phyloP scores from a whole-genome alignment of 352 stramenopile species.

The Phytophthora ohioensis region DNA sequence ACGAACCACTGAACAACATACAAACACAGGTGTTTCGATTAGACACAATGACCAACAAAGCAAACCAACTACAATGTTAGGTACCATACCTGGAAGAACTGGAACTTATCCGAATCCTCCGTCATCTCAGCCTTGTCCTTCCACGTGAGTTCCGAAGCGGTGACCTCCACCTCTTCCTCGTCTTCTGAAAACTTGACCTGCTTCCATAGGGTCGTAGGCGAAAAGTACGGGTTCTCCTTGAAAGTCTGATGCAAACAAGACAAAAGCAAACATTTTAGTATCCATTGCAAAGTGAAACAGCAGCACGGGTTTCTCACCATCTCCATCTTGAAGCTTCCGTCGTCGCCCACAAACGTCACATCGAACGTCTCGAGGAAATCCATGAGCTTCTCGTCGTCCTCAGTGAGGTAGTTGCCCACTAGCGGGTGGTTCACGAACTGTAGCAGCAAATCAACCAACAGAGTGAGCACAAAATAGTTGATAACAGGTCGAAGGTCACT shows the following conservation, averaged over 20 bases:
- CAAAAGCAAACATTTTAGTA: constrained; percentile 2
- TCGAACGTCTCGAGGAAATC: constrained; percentile 65
- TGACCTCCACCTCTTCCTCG: constrained; percentile 68
- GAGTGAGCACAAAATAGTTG: not conserved
- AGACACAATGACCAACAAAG: not conserved
- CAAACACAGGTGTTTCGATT: constrained; percentile 1
- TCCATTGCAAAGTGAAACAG: not conserved
- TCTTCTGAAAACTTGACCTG: constrained; percentile 78
- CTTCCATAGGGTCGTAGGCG: constrained; percentile 67
- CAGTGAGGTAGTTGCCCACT: constrained; percentile 51
- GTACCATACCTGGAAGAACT: constrained; percentile 63
- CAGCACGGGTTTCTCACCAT: constrained; percentile 43
- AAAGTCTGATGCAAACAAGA: constrained; percentile 52
- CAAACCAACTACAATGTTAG: not conserved
- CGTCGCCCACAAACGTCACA: constrained; percentile 68
- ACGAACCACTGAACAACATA: constrained; percentile 56
- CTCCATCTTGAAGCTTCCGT: constrained; percentile 79
- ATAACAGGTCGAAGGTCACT: constrained; percentile 2
- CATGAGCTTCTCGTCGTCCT: constrained; percentile 65
- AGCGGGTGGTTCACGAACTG: constrained; percentile 80
- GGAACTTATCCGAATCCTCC: constrained; percentile 49
- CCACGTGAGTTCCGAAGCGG: constrained; percentile 62
- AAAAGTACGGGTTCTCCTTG: constrained; percentile 75
- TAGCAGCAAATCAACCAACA: constrained; percentile 9
- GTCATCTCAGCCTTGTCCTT: constrained; percentile 67